Percentiles rank a stretch among this genome's conserved stretches.
phyloP scores from a whole-genome alignment of 495 filamentous ascomycete genomes.

The Amphirosellinia nigrospora region DNA sequence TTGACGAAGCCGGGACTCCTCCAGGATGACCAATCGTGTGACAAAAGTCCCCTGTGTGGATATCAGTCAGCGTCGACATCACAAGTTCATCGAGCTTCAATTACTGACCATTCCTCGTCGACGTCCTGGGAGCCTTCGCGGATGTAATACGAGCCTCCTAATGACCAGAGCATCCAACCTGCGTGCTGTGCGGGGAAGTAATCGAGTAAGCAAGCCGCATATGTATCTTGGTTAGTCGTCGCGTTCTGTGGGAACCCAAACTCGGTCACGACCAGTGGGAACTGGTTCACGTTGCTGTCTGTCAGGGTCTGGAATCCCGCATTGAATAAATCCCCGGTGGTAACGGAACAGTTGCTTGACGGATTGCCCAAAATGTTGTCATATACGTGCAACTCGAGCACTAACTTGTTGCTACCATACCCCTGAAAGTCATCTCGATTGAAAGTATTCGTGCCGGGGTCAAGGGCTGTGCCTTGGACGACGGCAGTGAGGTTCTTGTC shows the following conservation, averaged over 20 bases:
- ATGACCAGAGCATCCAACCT: constrained; percentile 64
- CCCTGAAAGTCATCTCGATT: constrained; percentile 49
- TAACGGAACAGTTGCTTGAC: constrained; percentile 52
- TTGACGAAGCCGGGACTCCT: constrained; percentile 43
- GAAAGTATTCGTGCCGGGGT: constrained; percentile 49
- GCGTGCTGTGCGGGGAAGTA: constrained; percentile 53
- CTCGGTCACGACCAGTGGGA: constrained; percentile 58
- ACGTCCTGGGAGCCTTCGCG: constrained; percentile 53
- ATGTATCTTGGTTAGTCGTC: constrained; percentile 47
- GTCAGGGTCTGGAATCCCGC: constrained; percentile 63
- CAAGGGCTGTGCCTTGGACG: constrained; percentile 49
- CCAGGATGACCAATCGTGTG: constrained; percentile 51
- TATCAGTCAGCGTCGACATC: not conserved
- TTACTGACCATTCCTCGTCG: constrained; percentile 55
- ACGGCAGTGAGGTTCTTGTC: constrained; percentile 56
- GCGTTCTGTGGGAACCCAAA: constrained; percentile 52
- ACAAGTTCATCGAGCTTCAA: not conserved
- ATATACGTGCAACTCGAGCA: constrained; percentile 68
- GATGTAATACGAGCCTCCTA: constrained; percentile 63
- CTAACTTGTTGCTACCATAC: constrained; percentile 55
- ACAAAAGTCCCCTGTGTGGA: constrained; percentile 42
- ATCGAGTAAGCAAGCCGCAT: constrained; percentile 53
- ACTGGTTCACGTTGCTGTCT: constrained; percentile 48
- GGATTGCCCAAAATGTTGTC: constrained; percentile 50
- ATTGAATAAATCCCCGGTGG: constrained; percentile 53